Base-by-base conservation (phyloP, 164 flowering plant species). In the Sedum album region DNA sequence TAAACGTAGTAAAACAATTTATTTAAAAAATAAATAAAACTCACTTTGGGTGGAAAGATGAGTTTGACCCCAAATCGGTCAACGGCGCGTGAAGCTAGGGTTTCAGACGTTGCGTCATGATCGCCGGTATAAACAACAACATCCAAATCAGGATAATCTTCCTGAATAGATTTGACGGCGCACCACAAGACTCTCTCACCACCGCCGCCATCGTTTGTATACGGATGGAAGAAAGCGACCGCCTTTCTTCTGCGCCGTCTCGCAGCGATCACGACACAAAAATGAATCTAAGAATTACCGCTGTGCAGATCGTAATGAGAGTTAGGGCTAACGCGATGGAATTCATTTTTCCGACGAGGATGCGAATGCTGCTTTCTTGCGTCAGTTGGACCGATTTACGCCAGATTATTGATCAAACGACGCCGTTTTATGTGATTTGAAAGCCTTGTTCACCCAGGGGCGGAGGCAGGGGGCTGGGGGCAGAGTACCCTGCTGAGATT, bases 131-230 rank as follows among this genome's bases (percentile, higher is more conserved):
- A 92, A 41, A 94, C 69, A 30, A 84, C 69, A 61, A 87, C 84
- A 20, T 86, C 85, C n/a, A 94, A 92, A 77, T 83, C 74, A 8
- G 91, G 86, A 6, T 35, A 42, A 48, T 79, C 83, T 46, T 92
- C 96, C 77, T 94, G 97, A 41, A 94, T 72, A 69, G 92, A 96
- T 80, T 82, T 90, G 41, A 94, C 91, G 67, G 97, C 96, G 73
- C 97, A 94, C 97, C 99, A 91, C 1, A 94, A 80, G 21, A 94
- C 97, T 71, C 93, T 77, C 78, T 94, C 99, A 21, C 97, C 99
- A 11, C 99, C 99, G 28, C 99, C 97, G 38, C 99, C 97, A 66
- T 94, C 97, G 74, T 94, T 94, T 39, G 99, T 94, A 85, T 88
- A 91, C 0, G 97, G 99, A 61, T 94, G 99, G 79, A 94, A 91